Evolutionary conservation across 225 moss, liverwort and hornwort species (phyloP).

Genomic region (Ulota crispa): DNA sequence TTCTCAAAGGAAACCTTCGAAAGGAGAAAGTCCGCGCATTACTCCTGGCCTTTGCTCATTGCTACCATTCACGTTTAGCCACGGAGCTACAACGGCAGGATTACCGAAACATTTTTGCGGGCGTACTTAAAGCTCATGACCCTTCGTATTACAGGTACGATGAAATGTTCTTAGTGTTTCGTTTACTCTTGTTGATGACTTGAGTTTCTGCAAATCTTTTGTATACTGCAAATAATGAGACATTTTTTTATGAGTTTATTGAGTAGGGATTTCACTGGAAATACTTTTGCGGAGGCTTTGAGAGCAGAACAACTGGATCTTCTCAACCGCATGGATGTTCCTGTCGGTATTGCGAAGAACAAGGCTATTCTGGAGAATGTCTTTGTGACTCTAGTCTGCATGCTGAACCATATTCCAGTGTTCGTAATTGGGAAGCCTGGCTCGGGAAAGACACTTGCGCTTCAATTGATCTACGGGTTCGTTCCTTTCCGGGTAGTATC

Average conservation of each 20-base stretch:
- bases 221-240: slow-evolving; percentile 1
- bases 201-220: not conserved
- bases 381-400: slow-evolving; percentile 58
- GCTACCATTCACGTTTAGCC: slow-evolving; percentile 60
- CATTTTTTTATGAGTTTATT: not conserved
- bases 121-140: slow-evolving; percentile 27
- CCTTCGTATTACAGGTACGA: slow-evolving; percentile 28
- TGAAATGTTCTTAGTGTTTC: not conserved
- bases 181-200: not conserved
- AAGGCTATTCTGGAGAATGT: slow-evolving; percentile 65
- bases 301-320: slow-evolving; percentile 50
- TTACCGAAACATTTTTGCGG: slow-evolving; percentile 48
- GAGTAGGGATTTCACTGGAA: slow-evolving; percentile 41
- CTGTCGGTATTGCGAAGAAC: slow-evolving; percentile 59
- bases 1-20: slow-evolving; percentile 20
- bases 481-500: slow-evolving; percentile 8
- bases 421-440: slow-evolving; percentile 70
- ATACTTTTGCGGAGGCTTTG: slow-evolving; percentile 42
- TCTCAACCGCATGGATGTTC: slow-evolving; percentile 64
- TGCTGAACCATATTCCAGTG: slow-evolving; percentile 62
- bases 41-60: slow-evolving; percentile 59
- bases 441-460: slow-evolving; percentile 65
- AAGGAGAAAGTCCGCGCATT: slow-evolving; percentile 34
- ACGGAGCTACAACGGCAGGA: slow-evolving; percentile 41
- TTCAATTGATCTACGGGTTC: slow-evolving; percentile 64